Conservation (phyloP, 768 basidiomycete genomes). For the Rhodotorula taiwanensis region DNA sequence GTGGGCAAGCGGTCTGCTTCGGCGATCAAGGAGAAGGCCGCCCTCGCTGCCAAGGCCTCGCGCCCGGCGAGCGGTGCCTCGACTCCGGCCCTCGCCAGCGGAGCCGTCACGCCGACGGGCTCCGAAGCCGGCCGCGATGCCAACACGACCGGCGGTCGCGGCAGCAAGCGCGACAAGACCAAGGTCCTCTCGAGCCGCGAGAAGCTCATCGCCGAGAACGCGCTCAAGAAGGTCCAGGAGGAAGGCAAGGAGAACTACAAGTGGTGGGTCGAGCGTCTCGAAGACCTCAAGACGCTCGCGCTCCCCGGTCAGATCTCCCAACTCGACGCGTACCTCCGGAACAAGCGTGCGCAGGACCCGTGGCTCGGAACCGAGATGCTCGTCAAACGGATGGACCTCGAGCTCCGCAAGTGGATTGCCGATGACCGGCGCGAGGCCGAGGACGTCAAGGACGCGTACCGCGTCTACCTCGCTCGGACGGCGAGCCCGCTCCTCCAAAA, state of each 20-base stretch:
- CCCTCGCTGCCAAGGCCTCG: constrained; percentile 10
- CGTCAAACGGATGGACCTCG: constrained; percentile 54
- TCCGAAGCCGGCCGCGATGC: constrained; percentile 24
- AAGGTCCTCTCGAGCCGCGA: constrained; percentile 48
- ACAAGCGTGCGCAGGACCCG: constrained; percentile 48
- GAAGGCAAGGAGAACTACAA: constrained; percentile 33
- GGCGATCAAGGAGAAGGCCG: constrained; percentile 23
- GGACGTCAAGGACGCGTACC: constrained; percentile 50
- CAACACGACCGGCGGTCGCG: constrained; percentile 7
- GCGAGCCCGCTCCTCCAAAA: constrained; percentile 17
- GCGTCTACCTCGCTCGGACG: constrained; percentile 50
- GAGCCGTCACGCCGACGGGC: constrained; percentile 20
- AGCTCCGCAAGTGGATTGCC: constrained; percentile 54
- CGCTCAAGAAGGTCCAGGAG: constrained; percentile 32
- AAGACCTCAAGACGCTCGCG: constrained; percentile 44
- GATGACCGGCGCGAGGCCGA: constrained; percentile 47
- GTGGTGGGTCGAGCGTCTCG: constrained; percentile 57
- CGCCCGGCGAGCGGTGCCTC: background rate
- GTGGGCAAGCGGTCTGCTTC: constrained; percentile 41
- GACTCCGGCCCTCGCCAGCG: constrained; percentile 13
- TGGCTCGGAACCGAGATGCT: constrained; percentile 53
- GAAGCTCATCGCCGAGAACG: constrained; percentile 36
- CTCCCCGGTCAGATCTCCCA: constrained; percentile 44
- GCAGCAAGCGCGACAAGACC: constrained; percentile 44
- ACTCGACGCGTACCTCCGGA: constrained; percentile 50